Conservation (phyloP, 2,329 filamentous ascomycete genomes). For the Monosporascus sp. region DNA sequence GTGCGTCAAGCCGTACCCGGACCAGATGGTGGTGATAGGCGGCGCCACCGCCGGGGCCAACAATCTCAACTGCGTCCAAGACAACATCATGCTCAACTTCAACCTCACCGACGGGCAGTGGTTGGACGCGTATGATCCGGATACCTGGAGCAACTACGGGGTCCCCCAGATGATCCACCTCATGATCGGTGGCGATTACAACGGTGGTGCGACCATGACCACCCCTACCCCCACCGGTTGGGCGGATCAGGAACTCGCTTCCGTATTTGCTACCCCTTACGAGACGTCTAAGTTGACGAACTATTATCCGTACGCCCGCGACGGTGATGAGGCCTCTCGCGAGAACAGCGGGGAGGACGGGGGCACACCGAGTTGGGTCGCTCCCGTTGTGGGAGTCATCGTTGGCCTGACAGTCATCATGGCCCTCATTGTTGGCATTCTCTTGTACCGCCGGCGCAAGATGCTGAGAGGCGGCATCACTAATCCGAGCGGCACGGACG, state of each 20-base stretch:
- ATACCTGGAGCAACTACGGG: slow-evolving; percentile 57
- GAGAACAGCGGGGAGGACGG: slow-evolving; percentile 15
- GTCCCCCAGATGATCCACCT: slow-evolving; percentile 60
- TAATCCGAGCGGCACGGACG: slow-evolving; percentile 36
- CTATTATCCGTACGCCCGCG: slow-evolving; percentile 54
- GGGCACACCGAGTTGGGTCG: slow-evolving; percentile 50
- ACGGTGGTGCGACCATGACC: slow-evolving; percentile 65
- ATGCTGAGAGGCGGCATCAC: slow-evolving; percentile 32
- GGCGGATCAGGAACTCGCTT: slow-evolving; percentile 40
- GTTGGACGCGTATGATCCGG: slow-evolving; percentile 64
- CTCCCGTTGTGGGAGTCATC: slow-evolving; percentile 57
- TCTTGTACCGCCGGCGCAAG: slow-evolving; percentile 47
- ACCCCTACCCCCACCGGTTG: slow-evolving; percentile 56
- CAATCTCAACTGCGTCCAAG: slow-evolving; percentile 38
- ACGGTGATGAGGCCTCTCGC: slow-evolving; percentile 24
- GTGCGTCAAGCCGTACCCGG: slow-evolving; percentile 70
- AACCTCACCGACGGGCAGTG: slow-evolving; percentile 66
- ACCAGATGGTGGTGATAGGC: slow-evolving; percentile 74
- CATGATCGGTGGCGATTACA: slow-evolving; percentile 61
- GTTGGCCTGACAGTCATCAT: slow-evolving; percentile 53
- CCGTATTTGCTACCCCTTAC: slow-evolving; percentile 52
- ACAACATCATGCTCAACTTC: slow-evolving; percentile 54
- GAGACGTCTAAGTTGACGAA: slow-evolving; percentile 48
- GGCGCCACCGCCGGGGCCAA: slow-evolving; percentile 46
- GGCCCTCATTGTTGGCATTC: slow-evolving; percentile 42